Evolutionary conservation across 441 rosid genomes (phyloP).

Genomic region (Mallotus repandus): DNA sequence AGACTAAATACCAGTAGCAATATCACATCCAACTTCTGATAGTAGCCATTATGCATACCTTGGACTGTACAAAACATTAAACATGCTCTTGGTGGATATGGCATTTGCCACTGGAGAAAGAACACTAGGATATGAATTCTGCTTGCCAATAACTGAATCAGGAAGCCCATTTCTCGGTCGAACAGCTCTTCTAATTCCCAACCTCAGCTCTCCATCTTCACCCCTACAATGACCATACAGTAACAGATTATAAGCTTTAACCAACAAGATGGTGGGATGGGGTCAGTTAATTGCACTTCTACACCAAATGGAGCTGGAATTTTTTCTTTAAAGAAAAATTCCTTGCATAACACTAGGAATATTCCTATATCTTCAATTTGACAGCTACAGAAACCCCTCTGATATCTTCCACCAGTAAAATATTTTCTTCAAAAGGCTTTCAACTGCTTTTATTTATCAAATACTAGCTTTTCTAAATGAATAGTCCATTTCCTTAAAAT

Average conservation of each 20-base stretch:
- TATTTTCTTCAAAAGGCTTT: not conserved
- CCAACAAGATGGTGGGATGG: not conserved
- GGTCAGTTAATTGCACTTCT: not conserved
- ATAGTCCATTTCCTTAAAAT: constrained; percentile 2
- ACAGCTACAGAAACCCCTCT: not conserved
- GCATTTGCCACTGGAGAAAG: constrained; percentile 74
- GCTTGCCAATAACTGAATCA: constrained; percentile 54
- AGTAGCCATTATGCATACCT: constrained; percentile 43
- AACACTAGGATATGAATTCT: constrained; percentile 46
- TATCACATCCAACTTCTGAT: not conserved
- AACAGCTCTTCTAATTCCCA: constrained; percentile 77
- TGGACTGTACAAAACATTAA: constrained; percentile 84
- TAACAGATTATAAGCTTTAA: constrained; percentile 1
- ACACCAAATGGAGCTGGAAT: not conserved
- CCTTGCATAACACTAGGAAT: not conserved
- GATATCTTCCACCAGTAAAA: not conserved
- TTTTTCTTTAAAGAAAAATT: not conserved
- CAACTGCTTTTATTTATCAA: not conserved
- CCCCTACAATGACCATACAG: constrained; percentile 46
- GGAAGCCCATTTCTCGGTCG: constrained; percentile 78
- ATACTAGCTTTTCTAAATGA: constrained; percentile 1
- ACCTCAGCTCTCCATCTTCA: constrained; percentile 75
- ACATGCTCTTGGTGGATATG: constrained; percentile 57
- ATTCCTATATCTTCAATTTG: not conserved
- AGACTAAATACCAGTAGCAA: not conserved